Base-by-base conservation (phyloP, 1,284 basidiomycete genomes). In the Trichosporon faecale region DNA sequence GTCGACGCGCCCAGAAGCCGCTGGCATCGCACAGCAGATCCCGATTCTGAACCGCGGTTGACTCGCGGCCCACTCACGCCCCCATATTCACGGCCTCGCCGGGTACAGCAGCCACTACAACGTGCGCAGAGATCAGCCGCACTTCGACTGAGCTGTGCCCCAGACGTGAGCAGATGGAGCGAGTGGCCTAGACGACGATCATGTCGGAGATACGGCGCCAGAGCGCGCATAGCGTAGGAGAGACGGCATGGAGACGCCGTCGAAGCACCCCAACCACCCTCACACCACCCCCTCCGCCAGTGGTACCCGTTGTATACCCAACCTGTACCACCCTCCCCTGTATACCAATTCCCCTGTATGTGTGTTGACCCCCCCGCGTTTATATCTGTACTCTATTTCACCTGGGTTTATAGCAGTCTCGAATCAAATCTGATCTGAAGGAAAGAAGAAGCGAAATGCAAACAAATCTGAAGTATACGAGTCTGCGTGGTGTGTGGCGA, bases 21-120 rank as follows among this genome's bases (percentile, higher is more conserved):
- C 21, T 27, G 29, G 27, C 12, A 11, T 60, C 12, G 55, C 55
- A 1, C 25, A 60, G 27, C 55, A 60, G 55, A 60, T 60, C 16
- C 55, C 55, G 55, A 60, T 60, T 27, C 29, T 60, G 16, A 60
- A 60, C 16, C 55, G 55, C 55, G 29, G 55, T 60, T 60, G 55
- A 60, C 55, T 49, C 18, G 46, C 46, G 46, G 46, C 46, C 46
- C 46, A 49, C 46, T 49, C 46, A n/a, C 46, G 46, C 2, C 46
- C 46, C 46, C 46, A 49, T 9, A 21, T 49, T 8, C 46, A 49
- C 21, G n/a, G n/a, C n/a, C 46, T 49, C 46, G 46, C 46, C 6
- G 46, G 46, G 5, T 49, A 49, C 21, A 49, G 46, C 46, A 49
- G 27, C 27, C 55, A 60, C 55, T 60, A 60, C 55, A 12, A 60